Evolutionary conservation across 176 grass and related monocot genomes (phyloP).

Genomic region (Carex scoparia): DNA sequence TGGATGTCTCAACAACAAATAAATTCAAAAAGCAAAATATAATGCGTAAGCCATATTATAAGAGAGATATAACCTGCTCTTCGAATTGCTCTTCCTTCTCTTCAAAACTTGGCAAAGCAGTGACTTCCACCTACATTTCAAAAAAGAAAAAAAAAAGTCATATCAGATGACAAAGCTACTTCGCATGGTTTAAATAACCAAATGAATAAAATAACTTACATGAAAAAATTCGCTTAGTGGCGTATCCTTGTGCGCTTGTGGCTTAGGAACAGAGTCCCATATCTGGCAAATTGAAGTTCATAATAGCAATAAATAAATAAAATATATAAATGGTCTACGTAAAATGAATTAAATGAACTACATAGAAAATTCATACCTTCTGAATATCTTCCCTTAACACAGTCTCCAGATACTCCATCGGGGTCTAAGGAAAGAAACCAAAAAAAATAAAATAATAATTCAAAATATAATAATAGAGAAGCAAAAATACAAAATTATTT

Average conservation of each 20-base stretch:
- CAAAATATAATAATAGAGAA: slow-evolving; percentile 18
- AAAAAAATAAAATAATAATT: slow-evolving; percentile 15
- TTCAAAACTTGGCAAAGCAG: slow-evolving; percentile 82
- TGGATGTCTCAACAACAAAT: neutral
- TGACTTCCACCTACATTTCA: slow-evolving; percentile 77
- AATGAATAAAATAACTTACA: slow-evolving; percentile 38
- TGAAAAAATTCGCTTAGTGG: slow-evolving; percentile 87
- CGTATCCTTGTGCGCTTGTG: slow-evolving; percentile 69
- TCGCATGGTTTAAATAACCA: neutral
- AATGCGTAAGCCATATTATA: neutral
- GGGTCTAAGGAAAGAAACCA: slow-evolving; percentile 43
- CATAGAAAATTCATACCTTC: slow-evolving; percentile 39
- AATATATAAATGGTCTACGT: slow-evolving; percentile 8
- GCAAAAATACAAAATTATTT: slow-evolving; percentile 12
- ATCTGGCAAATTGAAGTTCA: slow-evolving; percentile 49
- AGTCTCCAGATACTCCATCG: slow-evolving; percentile 59
- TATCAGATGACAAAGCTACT: slow-evolving; percentile 14
- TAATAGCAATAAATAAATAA: slow-evolving; percentile 12
- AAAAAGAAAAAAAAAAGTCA: slow-evolving; percentile 16
- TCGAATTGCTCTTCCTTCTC: slow-evolving; percentile 79
- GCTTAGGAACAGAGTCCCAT: slow-evolving; percentile 78
- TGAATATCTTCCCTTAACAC: slow-evolving; percentile 80
- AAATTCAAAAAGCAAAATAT: neutral
- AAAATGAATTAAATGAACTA: slow-evolving; percentile 22
- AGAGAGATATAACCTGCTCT: slow-evolving; percentile 46